These are phyloP conservation scores for Davidsoniella virescens DNA, from an alignment of 2,329 filamentous ascomycete genomes.

Conservation along the genomic window DNA sequence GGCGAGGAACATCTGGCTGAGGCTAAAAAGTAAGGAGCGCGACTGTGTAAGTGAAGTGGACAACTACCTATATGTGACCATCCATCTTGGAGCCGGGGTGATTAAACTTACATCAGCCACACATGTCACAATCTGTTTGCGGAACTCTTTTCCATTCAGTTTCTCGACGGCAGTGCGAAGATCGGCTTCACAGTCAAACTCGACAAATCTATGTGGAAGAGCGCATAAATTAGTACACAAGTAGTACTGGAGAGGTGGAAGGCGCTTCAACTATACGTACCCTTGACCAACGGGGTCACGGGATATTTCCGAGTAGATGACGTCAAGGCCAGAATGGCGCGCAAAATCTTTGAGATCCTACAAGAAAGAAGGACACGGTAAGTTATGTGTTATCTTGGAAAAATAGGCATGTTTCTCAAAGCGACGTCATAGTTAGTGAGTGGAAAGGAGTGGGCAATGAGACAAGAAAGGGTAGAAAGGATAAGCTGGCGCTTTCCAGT, in stretches of 20 bases:
- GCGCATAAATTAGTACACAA: not conserved
- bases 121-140: slow-evolving; percentile 73
- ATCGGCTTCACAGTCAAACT: slow-evolving; percentile 87
- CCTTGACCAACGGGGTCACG: slow-evolving; percentile 44
- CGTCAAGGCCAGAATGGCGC: slow-evolving; percentile 87
- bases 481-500: too few species aligned
- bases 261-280: not conserved
- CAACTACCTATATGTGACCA: too few species aligned
- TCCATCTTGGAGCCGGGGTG: too few species aligned
- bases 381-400: not conserved
- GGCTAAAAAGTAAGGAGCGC: slow-evolving; percentile 32
- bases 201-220: slow-evolving; percentile 57
- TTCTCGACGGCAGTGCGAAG: slow-evolving; percentile 86
- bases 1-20: slow-evolving; percentile 55
- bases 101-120: slow-evolving; percentile 58
- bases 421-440: not conserved
- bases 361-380: slow-evolving; percentile 14
- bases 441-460: not conserved
- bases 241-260: not conserved
- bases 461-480: too few species aligned
- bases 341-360: slow-evolving; percentile 99
- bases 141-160: slow-evolving; percentile 84
- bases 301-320: slow-evolving; percentile 93
- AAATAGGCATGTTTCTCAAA: not conserved
- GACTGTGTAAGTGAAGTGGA: not conserved